A percentile compares a stretch with the other conserved stretches of the same genome.
Conservation (phyloP, 176 grass and related monocot genomes). For the Oryza australiensis region DNA sequence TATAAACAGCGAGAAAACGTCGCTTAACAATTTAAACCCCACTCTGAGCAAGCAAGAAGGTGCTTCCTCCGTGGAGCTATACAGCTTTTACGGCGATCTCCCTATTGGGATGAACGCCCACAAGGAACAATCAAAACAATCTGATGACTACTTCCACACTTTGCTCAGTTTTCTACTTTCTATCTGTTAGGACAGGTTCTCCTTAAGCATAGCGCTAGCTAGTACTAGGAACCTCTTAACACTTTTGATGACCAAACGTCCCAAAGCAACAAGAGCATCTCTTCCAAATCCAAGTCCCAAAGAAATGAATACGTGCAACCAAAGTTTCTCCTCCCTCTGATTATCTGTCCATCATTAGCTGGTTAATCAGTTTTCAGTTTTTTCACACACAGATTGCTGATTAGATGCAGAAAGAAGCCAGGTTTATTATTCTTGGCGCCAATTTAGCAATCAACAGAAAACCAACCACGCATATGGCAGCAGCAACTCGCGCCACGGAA, state of each 20-base stretch:
- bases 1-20: too few relatives aligned
- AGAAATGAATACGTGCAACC: conserved; percentile 27
- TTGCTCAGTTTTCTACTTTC: too few relatives aligned
- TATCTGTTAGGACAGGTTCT: too few relatives aligned
- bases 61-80: too few relatives aligned
- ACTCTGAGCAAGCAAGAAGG: too few relatives aligned
- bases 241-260: neutral
- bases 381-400: neutral
- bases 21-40: too few relatives aligned
- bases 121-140: too few relatives aligned
- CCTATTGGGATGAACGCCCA: too few relatives aligned
- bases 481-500: neutral
- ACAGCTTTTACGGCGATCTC: too few relatives aligned
- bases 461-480: conserved; percentile 7
- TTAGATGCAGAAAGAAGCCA: neutral
- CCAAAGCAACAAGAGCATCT: neutral
- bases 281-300: conserved; percentile 4
- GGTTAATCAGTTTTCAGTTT: neutral
- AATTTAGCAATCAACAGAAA: conserved; percentile 19
- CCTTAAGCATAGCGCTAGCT: too few relatives aligned
- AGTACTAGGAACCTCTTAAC: neutral
- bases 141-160: too few relatives aligned
- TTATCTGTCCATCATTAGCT: conserved; percentile 3
- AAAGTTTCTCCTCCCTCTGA: neutral
- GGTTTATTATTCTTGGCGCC: neutral